These are phyloP conservation scores for Senna tora DNA, from an alignment of 306 rosid species.

Conservation along the genomic window DNA sequence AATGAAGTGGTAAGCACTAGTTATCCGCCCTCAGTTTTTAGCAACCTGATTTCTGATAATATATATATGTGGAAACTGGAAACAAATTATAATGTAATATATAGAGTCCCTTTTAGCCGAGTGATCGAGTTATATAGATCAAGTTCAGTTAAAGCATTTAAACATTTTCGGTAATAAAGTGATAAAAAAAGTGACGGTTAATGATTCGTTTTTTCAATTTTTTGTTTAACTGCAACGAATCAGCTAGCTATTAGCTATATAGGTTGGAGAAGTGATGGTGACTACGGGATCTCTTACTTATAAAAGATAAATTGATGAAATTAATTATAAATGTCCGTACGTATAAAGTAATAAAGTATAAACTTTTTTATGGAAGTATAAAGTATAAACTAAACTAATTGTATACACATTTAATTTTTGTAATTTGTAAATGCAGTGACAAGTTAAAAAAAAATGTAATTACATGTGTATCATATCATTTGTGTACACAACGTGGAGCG, in stretches of 20 bases:
- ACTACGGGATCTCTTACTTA: constrained; percentile 4
- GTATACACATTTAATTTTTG: too few species aligned
- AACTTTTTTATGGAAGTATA: too few species aligned
- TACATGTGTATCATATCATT: too few species aligned
- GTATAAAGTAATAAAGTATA: too few species aligned
- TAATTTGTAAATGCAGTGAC: too few species aligned
- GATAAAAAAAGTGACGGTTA: constrained; percentile 14
- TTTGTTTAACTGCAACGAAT: not conserved
- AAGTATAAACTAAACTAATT: not conserved
- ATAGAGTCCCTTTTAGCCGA: constrained; percentile 7
- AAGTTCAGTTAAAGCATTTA: constrained; percentile 26
- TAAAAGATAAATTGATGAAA: not conserved
- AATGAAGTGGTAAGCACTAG: constrained; percentile 26
- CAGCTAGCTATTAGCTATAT: constrained; percentile 16
- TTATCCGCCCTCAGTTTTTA: constrained; percentile 60
- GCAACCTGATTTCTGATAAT: constrained; percentile 54
- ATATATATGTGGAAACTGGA: constrained; percentile 13
- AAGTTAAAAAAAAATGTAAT: too few species aligned
- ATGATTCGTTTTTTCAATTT: not conserved
- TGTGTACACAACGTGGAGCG: too few species aligned
- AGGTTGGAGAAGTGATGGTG: constrained; percentile 1
- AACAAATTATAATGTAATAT: not conserved
- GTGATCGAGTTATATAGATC: constrained; percentile 13
- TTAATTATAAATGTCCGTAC: not conserved
- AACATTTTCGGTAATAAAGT: not conserved